A percentile compares a stretch with the other conserved stretches of the same genome.
Evolutionary conservation across 176 grass and related monocot species (phyloP).

Genomic region (Secale cereale): DNA sequence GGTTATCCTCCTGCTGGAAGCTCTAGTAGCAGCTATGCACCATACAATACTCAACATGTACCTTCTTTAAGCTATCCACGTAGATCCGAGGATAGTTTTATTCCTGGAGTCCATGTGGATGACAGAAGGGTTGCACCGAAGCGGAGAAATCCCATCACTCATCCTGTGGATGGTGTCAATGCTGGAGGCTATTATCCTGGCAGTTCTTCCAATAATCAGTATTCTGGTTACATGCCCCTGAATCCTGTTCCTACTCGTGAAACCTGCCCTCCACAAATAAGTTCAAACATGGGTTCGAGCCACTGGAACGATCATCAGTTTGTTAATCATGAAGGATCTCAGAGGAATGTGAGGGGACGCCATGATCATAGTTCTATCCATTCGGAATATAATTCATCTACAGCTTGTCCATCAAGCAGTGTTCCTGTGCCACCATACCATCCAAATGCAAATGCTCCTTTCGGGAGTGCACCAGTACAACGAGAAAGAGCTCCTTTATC

Average conservation of each 20-base stretch:
- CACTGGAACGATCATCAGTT: conserved; percentile 33
- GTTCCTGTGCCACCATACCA: conserved; percentile 25
- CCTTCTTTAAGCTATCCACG: conserved; percentile 35
- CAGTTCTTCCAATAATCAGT: conserved; percentile 45
- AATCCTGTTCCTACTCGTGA: conserved; percentile 31
- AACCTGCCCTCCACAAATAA: conserved; percentile 17
- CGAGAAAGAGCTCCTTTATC: conserved; percentile 36
- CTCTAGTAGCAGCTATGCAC: conserved; percentile 42
- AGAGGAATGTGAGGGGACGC: conserved; percentile 71
- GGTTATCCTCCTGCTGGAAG: conserved; percentile 40
- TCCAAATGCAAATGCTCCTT: conserved; percentile 34
- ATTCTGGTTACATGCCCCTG: conserved; percentile 29
- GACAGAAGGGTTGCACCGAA: conserved; percentile 50
- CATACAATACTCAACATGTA: conserved; percentile 24
- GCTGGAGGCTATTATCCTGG: conserved; percentile 30
- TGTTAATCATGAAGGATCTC: conserved; percentile 46
- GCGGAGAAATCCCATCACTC: conserved; percentile 42
- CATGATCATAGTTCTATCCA: conserved; percentile 31
- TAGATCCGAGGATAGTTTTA: conserved; percentile 39
- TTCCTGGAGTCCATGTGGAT: conserved; percentile 35
- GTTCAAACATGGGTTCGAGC: conserved; percentile 23
- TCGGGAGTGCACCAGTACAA: conserved; percentile 28
- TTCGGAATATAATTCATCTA: conserved; percentile 29
- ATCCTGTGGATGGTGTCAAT: conserved; percentile 33
- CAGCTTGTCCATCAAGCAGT: conserved; percentile 37